Percentiles rank a stretch among this genome's conserved stretches.
These are phyloP conservation scores for Monilinia polystroma DNA, from an alignment of 2,329 filamentous ascomycete genomes.

Conservation along the genomic window DNA sequence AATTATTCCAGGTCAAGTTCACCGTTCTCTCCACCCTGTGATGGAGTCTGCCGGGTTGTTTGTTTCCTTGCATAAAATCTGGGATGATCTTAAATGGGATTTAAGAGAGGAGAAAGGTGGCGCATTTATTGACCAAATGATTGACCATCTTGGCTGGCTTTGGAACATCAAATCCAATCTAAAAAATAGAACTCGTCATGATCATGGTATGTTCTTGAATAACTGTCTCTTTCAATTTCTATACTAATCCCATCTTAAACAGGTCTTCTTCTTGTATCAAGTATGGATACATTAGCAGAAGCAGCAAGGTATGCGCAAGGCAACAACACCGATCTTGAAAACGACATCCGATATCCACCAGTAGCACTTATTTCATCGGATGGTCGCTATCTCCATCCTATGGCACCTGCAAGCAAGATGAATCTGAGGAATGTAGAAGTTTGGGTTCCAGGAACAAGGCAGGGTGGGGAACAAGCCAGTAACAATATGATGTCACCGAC, in stretches of 20 bases:
- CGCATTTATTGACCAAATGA: background rate
- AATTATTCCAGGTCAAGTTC: background rate
- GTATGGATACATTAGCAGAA: background rate
- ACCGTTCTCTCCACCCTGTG: no score
- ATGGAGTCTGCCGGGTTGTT: background rate
- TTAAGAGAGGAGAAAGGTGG: background rate
- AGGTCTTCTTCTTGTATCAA: background rate
- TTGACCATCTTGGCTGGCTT: slow-evolving; percentile 7
- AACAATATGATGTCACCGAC: background rate
- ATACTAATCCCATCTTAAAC: background rate
- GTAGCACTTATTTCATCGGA: background rate
- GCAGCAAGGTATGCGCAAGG: background rate
- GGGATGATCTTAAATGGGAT: slow-evolving; percentile 12
- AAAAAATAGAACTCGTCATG: background rate
- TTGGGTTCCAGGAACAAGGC: background rate
- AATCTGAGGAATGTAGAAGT: background rate
- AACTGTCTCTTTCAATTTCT: background rate
- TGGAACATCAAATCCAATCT: slow-evolving; percentile 8
- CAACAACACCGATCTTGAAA: background rate
- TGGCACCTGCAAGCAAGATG: background rate
- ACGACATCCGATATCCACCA: background rate
- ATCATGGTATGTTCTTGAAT: background rate
- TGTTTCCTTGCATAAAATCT: background rate
- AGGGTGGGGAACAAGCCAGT: no score
- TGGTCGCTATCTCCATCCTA: no score